Percentiles rank a stretch among this genome's conserved stretches.
phyloP scores from a whole-genome alignment of 257 asterid species.

The Eucommia ulmoides region DNA sequence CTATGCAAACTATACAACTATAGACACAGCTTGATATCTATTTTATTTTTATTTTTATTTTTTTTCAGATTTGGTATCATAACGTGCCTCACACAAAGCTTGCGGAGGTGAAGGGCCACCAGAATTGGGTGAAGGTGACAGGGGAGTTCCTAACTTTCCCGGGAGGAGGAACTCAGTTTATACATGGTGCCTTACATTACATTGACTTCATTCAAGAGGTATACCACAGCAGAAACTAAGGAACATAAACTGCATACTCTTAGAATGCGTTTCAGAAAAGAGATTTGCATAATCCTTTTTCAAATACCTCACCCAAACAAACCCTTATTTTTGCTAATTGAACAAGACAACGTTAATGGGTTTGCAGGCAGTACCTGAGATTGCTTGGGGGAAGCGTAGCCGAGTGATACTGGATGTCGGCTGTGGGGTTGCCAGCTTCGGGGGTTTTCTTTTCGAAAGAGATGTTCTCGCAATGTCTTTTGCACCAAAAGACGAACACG shows the following conservation, averaged over 20 bases:
- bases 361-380: conserved; percentile 62
- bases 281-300: too few relatives aligned
- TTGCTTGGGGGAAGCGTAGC: conserved; percentile 82
- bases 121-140: conserved; percentile 79
- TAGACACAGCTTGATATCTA: background rate
- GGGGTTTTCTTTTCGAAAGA: conserved; percentile 75
- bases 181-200: conserved; percentile 80
- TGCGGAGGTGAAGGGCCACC: conserved; percentile 83
- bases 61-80: conserved; percentile 72
- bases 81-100: conserved; percentile 66
- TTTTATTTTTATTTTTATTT: background rate
- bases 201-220: conserved; percentile 76
- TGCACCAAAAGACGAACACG: conserved; percentile 90
- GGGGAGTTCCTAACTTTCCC: conserved; percentile 86
- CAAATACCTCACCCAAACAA: too few relatives aligned
- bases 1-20: too few relatives aligned
- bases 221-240: too few relatives aligned
- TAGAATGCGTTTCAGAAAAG: too few relatives aligned
- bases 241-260: too few relatives aligned
- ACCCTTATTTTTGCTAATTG: too few relatives aligned
- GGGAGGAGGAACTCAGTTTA: conserved; percentile 96
- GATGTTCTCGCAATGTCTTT: conserved; percentile 74
- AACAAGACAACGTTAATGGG: too few relatives aligned
- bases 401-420: conserved; percentile 72
- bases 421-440: conserved; percentile 88